Conservation (phyloP, 2,329 filamentous ascomycete species). For the Dactylonectria macrodidyma region DNA sequence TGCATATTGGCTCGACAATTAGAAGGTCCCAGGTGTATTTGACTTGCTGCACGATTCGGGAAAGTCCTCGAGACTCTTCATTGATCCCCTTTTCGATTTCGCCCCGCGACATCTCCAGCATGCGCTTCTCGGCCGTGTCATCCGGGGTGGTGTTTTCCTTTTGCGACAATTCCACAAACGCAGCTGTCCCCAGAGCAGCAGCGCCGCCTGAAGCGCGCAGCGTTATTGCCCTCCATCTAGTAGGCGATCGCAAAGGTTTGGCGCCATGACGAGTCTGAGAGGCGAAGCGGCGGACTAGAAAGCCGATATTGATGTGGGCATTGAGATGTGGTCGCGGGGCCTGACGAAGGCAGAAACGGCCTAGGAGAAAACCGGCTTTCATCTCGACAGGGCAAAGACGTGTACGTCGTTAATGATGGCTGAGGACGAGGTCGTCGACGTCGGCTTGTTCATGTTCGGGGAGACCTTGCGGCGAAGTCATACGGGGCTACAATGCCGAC, state of each 20-base stretch:
- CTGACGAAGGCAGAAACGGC: constrained; percentile 61
- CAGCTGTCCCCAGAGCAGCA: constrained; percentile 65
- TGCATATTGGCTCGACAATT: constrained; percentile 89
- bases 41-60: constrained; percentile 70
- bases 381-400: constrained; percentile 55
- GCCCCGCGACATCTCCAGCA: constrained; percentile 85
- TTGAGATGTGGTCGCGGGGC: constrained; percentile 49
- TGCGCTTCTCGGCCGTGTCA: constrained; percentile 84
- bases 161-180: constrained; percentile 72
- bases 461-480: constrained; percentile 28
- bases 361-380: constrained; percentile 60
- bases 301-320: constrained; percentile 30
- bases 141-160: constrained; percentile 64
- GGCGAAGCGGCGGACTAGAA: constrained; percentile 40
- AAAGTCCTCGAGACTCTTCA: constrained; percentile 72
- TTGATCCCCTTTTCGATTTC: constrained; percentile 82
- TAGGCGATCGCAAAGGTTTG: constrained; percentile 47
- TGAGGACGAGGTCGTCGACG: constrained; percentile 17
- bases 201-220: constrained; percentile 60
- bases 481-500: constrained; percentile 21
- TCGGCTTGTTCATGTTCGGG: constrained; percentile 41
- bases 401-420: constrained; percentile 17
- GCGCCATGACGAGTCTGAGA: constrained; percentile 46
- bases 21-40: constrained; percentile 79
- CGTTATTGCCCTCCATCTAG: constrained; percentile 44